A percentile compares a stretch with the other conserved stretches of the same genome.
Evolutionary conservation across 2,329 filamentous ascomycete genomes (phyloP).

Genomic region (Phialocephala subalpina): DNA sequence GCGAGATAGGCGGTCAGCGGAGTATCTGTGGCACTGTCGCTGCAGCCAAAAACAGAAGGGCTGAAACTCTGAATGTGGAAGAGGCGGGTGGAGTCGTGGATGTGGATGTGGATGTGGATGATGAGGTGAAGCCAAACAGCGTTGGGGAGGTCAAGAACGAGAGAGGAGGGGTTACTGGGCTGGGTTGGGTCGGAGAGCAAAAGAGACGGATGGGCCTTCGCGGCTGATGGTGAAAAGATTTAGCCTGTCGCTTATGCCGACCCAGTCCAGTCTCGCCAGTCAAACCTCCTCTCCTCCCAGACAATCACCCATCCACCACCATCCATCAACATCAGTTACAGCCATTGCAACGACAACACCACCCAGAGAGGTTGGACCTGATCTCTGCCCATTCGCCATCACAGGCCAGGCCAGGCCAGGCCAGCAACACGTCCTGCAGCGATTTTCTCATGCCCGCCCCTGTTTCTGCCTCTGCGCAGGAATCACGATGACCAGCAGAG

Average conservation of each 20-base stretch:
- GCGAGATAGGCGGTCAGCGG: slow-evolving; percentile 25
- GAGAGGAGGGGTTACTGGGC: too few relatives aligned
- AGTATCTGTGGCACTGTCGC: background rate
- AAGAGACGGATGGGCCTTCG: slow-evolving; percentile 1
- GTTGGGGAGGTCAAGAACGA: background rate
- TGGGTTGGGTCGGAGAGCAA: background rate
- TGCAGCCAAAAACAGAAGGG: slow-evolving; percentile 22
- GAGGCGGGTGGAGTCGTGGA: background rate
- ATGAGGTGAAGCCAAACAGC: slow-evolving; percentile 2
- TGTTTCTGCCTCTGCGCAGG: too few relatives aligned
- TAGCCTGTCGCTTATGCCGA: slow-evolving; percentile 4
- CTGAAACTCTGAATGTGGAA: slow-evolving; percentile 19
- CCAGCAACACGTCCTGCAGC: background rate
- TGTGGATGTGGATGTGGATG: slow-evolving; percentile 8
- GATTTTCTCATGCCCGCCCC: background rate
- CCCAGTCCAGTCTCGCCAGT: slow-evolving; percentile 5
- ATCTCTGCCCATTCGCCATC: background rate
- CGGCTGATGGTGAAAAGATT: slow-evolving; percentile 2
- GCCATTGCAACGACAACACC: background rate
- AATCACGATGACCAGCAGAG: slow-evolving; percentile 8
- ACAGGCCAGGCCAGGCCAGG: too few relatives aligned
- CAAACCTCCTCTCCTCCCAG: background rate
- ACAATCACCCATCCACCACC: background rate
- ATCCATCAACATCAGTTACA: background rate
- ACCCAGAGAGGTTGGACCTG: background rate